These are phyloP conservation scores for Fusarium austroafricanum DNA, from an alignment of 2,329 filamentous ascomycete genomes.

Conservation along the genomic window DNA sequence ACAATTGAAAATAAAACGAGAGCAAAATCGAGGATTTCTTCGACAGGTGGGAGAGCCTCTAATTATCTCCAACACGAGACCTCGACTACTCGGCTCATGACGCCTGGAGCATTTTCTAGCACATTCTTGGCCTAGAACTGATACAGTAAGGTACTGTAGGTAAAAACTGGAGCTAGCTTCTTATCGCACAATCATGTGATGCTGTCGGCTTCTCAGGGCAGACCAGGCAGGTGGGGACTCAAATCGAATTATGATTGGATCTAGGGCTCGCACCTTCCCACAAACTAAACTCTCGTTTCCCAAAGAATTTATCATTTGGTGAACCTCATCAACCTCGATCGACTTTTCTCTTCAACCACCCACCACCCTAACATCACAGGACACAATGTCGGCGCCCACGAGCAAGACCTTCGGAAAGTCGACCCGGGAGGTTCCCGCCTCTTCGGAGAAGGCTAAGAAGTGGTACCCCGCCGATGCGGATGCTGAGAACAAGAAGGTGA, in stretches of 20 bases:
- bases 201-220: too few species aligned
- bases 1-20: slow-evolving; percentile 5
- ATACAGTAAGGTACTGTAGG: too few species aligned
- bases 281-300: too few species aligned
- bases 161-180: too few species aligned
- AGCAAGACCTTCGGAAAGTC: slow-evolving; percentile 99
- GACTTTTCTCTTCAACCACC: slow-evolving; percentile 50
- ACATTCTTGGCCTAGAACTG: too few species aligned
- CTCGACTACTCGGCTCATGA: slow-evolving; percentile 42
- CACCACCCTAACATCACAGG: slow-evolving; percentile 55
- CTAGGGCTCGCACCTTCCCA: too few species aligned
- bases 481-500: slow-evolving; percentile 91
- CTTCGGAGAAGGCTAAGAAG: slow-evolving; percentile 94
- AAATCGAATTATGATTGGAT: too few species aligned
- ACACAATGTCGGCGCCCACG: slow-evolving; percentile 78
- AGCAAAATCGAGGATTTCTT: slow-evolving; percentile 14
- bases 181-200: too few species aligned
- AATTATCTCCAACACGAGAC: slow-evolving; percentile 39
- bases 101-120: slow-evolving; percentile 50
- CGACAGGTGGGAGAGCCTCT: slow-evolving; percentile 10
- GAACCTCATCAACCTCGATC: slow-evolving; percentile 51
- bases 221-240: too few species aligned
- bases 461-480: slow-evolving; percentile 99
- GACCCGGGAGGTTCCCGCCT: slow-evolving; percentile 88
- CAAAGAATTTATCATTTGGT: too few species aligned